Evolutionary conservation across 2,329 filamentous ascomycete species (phyloP), one percentile per base, ranked within the genome.

Genomic region (Trichoderma oligosporum): DNA sequence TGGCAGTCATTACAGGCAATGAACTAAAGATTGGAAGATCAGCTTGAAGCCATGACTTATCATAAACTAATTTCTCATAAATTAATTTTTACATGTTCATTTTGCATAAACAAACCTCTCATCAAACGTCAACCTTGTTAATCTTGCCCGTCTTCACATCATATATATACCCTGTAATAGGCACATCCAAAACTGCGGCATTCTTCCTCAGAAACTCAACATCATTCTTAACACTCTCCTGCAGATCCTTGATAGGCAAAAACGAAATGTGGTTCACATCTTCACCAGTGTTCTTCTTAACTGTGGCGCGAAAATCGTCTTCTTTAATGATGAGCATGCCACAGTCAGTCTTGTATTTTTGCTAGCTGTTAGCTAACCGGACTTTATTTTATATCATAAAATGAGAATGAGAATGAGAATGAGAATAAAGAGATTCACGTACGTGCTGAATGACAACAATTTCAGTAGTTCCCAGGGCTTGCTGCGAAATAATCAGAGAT

Each of bases 401-500:
- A n/a, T 11, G 39, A 45, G 16, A 41, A n/a, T n/a, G 12, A 3
- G 11, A 18, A 12, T 16, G 8, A 14, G 14, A 35, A 24, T 22
- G 46, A 20, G 11, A 2, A 9, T 2, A 4, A n/a, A n/a, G 12
- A 16, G 11, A 20, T 18, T 36, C 69, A 65, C n/a, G n/a, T 67
- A 71, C 70, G 61, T 90, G 86, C 74, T 91, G 89, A 65, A 92
- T 77, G 22, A 92, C 69, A 16, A 92, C 70, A 48, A 94, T 85
- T 70, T 93, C 89, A 1, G 80, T 78, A 0, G 89, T 94, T 7
- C 86, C 88, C 0, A 94, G 80, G 7, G 93, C 77, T 69, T 93
- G 88, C 72, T 94, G 79, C 0, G 87, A 91, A 66, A 94, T 90
- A 60, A 93, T 71, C 56, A 94, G 80, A 18, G 84, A 89, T 49